phyloP scores from a whole-genome alignment of 768 basidiomycete genomes.

The Pilatotrama ljubarskyi region DNA sequence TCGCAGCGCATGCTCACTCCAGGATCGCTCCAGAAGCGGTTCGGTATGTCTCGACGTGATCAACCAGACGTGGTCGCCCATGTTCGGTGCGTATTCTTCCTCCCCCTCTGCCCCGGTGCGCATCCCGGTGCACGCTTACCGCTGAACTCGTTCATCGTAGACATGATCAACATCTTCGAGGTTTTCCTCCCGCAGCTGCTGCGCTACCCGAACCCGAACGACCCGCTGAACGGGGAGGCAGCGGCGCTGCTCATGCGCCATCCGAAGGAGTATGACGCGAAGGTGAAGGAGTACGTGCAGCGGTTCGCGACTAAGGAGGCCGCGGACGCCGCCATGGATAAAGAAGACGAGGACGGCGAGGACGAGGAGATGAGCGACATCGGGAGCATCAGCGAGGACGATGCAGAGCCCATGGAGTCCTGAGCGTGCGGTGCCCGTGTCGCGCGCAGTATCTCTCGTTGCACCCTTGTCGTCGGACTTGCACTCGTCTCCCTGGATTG shows the following conservation, averaged over 20 bases:
- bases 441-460: neutral
- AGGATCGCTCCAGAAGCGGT: slow-evolving; percentile 67
- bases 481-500: neutral
- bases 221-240: slow-evolving; percentile 97
- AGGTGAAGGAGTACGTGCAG: slow-evolving; percentile 97
- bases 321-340: slow-evolving; percentile 68
- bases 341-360: slow-evolving; percentile 67
- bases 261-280: slow-evolving; percentile 91
- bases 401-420: slow-evolving; percentile 28
- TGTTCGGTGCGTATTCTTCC: slow-evolving; percentile 76
- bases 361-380: slow-evolving; percentile 87
- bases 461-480: neutral
- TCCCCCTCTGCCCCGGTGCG: slow-evolving; percentile 10
- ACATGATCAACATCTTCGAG: slow-evolving; percentile 99
- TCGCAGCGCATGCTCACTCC: slow-evolving; percentile 6
- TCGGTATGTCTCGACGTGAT: slow-evolving; percentile 99
- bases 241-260: slow-evolving; percentile 97
- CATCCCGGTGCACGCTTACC: neutral
- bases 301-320: slow-evolving; percentile 91
- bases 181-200: slow-evolving; percentile 96
- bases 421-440: slow-evolving; percentile 5
- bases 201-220: slow-evolving; percentile 97
- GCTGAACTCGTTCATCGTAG: slow-evolving; percentile 40
- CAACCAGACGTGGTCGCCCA: slow-evolving; percentile 99
- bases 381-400: slow-evolving; percentile 78